Conservation (phyloP, 441 rosid genomes). For the Erodium texanum region DNA sequence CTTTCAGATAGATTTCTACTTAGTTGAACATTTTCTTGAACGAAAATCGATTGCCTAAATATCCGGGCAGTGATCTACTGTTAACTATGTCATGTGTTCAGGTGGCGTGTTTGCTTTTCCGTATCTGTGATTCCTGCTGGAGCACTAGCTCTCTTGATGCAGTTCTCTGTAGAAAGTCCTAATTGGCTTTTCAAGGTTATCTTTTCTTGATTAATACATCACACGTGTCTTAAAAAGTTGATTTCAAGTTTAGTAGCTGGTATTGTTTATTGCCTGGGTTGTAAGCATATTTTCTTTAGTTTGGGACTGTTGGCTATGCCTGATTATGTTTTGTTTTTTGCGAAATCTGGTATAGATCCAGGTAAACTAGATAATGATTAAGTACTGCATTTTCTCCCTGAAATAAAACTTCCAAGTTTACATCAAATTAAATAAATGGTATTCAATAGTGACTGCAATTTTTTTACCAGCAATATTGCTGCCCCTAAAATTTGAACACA, state of each 20-base stretch:
- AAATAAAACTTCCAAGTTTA: not conserved
- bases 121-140: slow-evolving; percentile 75
- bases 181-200: slow-evolving; percentile 93
- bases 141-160: slow-evolving; percentile 60
- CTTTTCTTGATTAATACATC: slow-evolving; percentile 15
- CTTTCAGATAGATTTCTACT: not conserved
- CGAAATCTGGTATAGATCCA: not conserved
- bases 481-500: not conserved
- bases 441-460: not conserved
- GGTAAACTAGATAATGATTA: not conserved
- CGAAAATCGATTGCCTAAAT: not conserved
- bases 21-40: not conserved
- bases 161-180: slow-evolving; percentile 81
- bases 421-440: not conserved
- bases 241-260: not conserved
- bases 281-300: not conserved
- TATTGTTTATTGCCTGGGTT: slow-evolving; percentile 7
- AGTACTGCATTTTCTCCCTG: not conserved
- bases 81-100: slow-evolving; percentile 20
- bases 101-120: slow-evolving; percentile 98
- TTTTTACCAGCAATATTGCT: not conserved
- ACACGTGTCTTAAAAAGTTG: slow-evolving; percentile 6
- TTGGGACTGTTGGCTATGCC: not conserved
- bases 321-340: not conserved
- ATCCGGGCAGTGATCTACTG: not conserved